Conservation (phyloP, 306 rosid genomes). For the Dalbergia cultrata region DNA sequence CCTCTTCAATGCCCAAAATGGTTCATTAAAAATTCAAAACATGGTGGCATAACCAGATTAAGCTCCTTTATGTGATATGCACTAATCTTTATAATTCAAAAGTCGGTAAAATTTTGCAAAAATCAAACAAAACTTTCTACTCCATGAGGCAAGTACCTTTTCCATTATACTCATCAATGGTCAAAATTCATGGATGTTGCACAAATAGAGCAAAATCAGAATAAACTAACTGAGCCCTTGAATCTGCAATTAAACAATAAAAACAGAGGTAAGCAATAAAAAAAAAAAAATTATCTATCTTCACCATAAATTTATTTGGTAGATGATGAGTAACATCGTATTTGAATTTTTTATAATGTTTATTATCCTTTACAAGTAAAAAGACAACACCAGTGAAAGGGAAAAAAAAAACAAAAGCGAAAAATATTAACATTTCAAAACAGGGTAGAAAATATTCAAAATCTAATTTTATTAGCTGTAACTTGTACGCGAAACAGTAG, state of each 20-base stretch:
- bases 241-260: conserved; percentile 62
- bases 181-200: conserved; percentile 79
- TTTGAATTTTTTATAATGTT: no score
- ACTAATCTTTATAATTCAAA: conserved; percentile 2
- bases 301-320: no score
- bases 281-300: no score
- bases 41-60: no score
- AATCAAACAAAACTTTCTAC: neutral
- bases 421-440: no score
- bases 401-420: no score
- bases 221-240: conserved; percentile 63
- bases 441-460: no score
- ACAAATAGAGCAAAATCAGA: conserved; percentile 82
- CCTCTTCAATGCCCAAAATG: neutral
- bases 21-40: neutral
- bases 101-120: neutral
- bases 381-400: no score
- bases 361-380: no score
- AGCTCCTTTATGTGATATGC: neutral
- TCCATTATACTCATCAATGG: conserved; percentile 74
- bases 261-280: neutral
- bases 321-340: no score
- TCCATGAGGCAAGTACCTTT: conserved; percentile 54
- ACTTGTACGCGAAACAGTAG: neutral
- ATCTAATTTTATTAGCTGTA: no score